Evolutionary conservation across 768 basidiomycete genomes (phyloP).

Genomic region (Suillus ampliporus): DNA sequence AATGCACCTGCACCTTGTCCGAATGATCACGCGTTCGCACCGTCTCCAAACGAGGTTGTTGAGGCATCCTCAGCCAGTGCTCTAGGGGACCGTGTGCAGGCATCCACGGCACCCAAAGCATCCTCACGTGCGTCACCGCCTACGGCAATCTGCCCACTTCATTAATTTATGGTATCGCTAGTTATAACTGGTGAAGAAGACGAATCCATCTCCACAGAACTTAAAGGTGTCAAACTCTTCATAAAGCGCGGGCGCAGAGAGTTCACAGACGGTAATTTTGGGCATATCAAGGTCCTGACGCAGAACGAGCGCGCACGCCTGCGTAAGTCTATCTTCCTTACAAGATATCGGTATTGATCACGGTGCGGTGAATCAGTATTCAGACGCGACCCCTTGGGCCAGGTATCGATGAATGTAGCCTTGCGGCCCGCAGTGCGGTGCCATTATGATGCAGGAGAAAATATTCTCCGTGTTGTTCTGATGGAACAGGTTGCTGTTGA

Average conservation of each 20-base stretch:
- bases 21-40: conserved; percentile 14
- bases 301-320: conserved; percentile 38
- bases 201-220: conserved; percentile 59
- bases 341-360: conserved; percentile 20
- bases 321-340: conserved; percentile 35
- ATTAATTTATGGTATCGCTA: conserved; percentile 14
- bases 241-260: conserved; percentile 44
- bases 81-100: background rate
- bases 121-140: conserved; percentile 23
- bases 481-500: conserved; percentile 50
- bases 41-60: conserved; percentile 26
- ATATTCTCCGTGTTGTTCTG: conserved; percentile 57
- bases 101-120: conserved; percentile 14
- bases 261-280: conserved; percentile 64
- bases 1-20: conserved; percentile 10
- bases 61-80: conserved; percentile 1
- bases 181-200: conserved; percentile 68
- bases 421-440: conserved; percentile 61
- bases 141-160: background rate
- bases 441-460: conserved; percentile 60
- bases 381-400: conserved; percentile 71
- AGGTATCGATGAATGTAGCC: conserved; percentile 71
- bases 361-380: conserved; percentile 55
- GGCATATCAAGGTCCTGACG: conserved; percentile 63
- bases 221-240: conserved; percentile 66